Conservation (phyloP, 176 grass and related monocot genomes). For the Carex scoparia region DNA sequence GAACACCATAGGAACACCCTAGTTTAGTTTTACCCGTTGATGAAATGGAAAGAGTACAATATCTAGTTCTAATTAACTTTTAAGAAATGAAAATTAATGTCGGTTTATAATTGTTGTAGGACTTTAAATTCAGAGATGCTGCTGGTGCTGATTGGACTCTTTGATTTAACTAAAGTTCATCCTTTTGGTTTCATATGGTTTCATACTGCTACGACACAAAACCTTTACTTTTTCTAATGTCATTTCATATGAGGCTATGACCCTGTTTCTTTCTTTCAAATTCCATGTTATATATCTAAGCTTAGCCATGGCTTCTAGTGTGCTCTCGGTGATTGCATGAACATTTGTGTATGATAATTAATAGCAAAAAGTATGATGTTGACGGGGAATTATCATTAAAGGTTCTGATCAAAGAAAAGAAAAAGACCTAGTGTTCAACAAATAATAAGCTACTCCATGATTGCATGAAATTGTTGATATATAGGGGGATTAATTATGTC, state of each 20-base stretch:
- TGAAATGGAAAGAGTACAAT: not conserved
- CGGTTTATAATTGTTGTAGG: no score
- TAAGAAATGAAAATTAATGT: not conserved
- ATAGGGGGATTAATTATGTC: conserved; percentile 2
- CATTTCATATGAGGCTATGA: not conserved
- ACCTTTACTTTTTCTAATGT: conserved; percentile 18
- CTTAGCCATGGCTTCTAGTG: conserved; percentile 20
- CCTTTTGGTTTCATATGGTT: conserved; percentile 14
- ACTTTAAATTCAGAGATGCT: not conserved
- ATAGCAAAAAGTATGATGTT: conserved; percentile 11
- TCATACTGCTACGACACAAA: not conserved
- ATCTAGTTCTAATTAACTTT: not conserved
- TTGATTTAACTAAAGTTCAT: conserved; percentile 27
- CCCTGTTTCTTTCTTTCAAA: not conserved
- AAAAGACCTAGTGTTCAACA: conserved; percentile 16
- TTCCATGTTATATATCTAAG: not conserved
- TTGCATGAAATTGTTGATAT: conserved; percentile 24
- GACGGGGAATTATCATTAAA: conserved; percentile 23
- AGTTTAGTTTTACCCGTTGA: no score
- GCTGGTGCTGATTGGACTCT: not conserved
- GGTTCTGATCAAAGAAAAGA: conserved; percentile 8
- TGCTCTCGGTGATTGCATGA: conserved; percentile 8
- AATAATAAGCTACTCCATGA: conserved; percentile 18
- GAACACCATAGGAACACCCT: no score
- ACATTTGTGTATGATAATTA: conserved; percentile 16